Evolutionary conservation across 805 yeast genomes (phyloP), one percentile per base, ranked within the genome.

Genomic region (Schizosaccharomyces cryophilus): DNA sequence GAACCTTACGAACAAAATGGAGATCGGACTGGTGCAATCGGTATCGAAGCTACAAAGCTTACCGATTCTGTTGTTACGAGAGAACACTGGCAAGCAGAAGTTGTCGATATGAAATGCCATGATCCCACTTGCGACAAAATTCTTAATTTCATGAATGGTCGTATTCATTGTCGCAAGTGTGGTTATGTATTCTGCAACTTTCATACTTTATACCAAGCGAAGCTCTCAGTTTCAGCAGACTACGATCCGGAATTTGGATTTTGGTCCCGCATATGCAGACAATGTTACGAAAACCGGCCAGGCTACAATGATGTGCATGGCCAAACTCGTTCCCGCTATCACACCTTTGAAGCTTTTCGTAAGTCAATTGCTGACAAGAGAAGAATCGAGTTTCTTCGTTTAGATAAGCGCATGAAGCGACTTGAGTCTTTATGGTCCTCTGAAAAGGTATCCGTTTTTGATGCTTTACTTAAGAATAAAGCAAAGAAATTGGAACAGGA

Each of bases 231-330:
- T n/a, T 66, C 71, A 1, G 80, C 83, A 0, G 65, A 72, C 9
- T 78, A 78, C 63, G 79, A 77, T 62, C 73, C 78, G 0, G 61
- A 63, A 0, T 64, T 69, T 60, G 90, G 93, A 0, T 69, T 74
- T n/a, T 84, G 89, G 90, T 73, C 80, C 61, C 73, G 83, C 40
- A 83, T 86, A 64, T 88, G 96, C 69, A 72, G 74, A 51, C 64
- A 64, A 0, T 88, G 96, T 67, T 85, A 76, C 67, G 65, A 67
- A 24, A 63, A 66, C 0, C 79, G 81, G 62, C 82, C 83, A 1
- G 84, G 82, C 2, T 75, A 80, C 65, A 67, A 87, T 81, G 67
- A 80, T 79, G 63, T 72, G 90, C 61, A 73, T 85, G 48, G 56
- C 64, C 9, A 60, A 58, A 58, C 45, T 62, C 11, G 42, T 63